A percentile compares a stretch with the other conserved stretches of the same genome.
Conservation (phyloP, 1,139 yeast species). For the Yarrowia galli region DNA sequence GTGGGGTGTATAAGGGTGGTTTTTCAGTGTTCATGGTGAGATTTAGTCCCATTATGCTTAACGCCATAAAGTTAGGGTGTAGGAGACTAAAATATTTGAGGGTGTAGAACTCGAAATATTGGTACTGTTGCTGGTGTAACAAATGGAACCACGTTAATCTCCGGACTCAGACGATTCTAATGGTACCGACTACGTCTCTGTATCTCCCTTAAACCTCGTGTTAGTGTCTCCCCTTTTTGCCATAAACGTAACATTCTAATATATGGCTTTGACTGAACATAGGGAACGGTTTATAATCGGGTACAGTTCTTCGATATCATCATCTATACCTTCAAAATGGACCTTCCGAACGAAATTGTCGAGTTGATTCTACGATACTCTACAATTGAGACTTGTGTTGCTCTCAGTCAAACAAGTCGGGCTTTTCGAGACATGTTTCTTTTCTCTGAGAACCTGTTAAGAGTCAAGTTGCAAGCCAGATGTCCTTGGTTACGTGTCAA, state of each 20-base stretch:
- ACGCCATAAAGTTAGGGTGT: no score
- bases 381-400: not conserved
- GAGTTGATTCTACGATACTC: not conserved
- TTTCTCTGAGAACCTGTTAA: not conserved
- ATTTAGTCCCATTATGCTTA: no score
- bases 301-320: no score
- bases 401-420: not conserved
- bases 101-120: no score
- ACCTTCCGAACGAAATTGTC: conserved; percentile 4
- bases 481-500: conserved; percentile 9
- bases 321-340: not conserved
- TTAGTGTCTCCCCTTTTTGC: not conserved
- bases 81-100: no score
- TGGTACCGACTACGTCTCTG: no score
- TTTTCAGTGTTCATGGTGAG: no score
- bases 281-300: no score
- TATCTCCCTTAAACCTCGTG: not conserved
- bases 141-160: no score
- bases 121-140: no score
- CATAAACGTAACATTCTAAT: not conserved
- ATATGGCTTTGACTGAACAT: not conserved
- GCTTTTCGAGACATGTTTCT: conserved; percentile 6
- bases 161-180: no score
- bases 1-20: no score
- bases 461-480: not conserved